Evolutionary conservation across 2,329 filamentous ascomycete genomes (phyloP), one percentile per base, ranked within the genome.

Genomic region (Aspergillus udagawae): DNA sequence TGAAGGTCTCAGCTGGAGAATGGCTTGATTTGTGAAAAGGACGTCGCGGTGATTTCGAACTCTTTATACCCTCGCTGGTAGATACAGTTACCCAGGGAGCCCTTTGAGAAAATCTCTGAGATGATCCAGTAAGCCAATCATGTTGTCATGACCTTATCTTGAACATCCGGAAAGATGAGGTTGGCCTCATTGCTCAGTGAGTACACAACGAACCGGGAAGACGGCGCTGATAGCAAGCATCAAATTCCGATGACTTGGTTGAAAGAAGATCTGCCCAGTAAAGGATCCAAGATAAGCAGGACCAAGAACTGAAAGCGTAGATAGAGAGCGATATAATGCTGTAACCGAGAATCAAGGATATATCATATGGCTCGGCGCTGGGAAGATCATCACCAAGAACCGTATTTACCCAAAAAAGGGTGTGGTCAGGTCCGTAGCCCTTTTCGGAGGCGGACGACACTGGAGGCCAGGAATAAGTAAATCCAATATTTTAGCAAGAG

Each of bases 51-150:
- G 32, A n/a, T n/a, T 52, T 17, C 42, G 47, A 29, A 25, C 51
- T 59, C 14, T 59, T 58, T 59, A 57, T 60, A 58, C 52, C 35
- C 49, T 57, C 47, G 14, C 27, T 3, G 12, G 21, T 21, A 20
- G 27, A 29, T 6, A 17, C 1, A 4, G 5, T 8, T 3, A 27
- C 47, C 10, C 7, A 49, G 47, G 23, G 14, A 17, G 21, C 32
- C 5, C 32, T 7, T 14, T 14, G 12, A 32, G 32, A 17, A 17
- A 49, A 49, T 12, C 9, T 5, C 5, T 28, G 23, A 35, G 32
- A 35, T 17, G 32, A 5, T 7, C 21, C 21, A 17, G 3, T 14
- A 28, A 23, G 17, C 27, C 27, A 50, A 50, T 50, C 27, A 29
- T 25, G 17, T 28, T 35, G 23, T 32, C 25, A 27, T 50, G 14